A percentile compares a stretch with the other conserved stretches of the same genome.
Evolutionary conservation across 1,284 basidiomycete species (phyloP).

Genomic region (Cryptococcus neoformans): DNA sequence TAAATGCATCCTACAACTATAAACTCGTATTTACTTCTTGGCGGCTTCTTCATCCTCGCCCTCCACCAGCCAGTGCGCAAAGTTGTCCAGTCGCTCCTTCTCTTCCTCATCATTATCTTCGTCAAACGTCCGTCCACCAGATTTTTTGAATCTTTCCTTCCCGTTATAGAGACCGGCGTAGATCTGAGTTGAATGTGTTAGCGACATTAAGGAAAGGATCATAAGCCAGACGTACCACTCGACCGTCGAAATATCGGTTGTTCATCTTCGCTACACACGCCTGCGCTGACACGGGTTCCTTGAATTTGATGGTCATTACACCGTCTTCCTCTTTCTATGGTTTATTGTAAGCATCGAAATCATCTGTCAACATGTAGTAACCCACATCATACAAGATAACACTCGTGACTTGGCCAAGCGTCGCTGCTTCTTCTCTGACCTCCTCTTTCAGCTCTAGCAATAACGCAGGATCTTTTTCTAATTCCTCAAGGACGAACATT

Average conservation of each 20-base stretch:
- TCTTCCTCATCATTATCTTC: constrained; percentile 62
- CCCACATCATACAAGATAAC: constrained; percentile 94
- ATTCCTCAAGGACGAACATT: constrained; percentile 88
- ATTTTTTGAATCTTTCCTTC: constrained; percentile 75
- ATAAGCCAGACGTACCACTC: constrained; percentile 42
- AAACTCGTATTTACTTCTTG: background rate
- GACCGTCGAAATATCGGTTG: constrained; percentile 85
- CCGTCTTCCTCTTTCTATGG: constrained; percentile 85
- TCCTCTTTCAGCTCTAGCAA: constrained; percentile 94
- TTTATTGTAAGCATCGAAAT: constrained; percentile 1
- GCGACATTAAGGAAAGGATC: background rate
- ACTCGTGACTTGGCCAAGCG: constrained; percentile 91
- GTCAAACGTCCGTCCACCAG: constrained; percentile 51
- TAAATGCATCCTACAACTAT: background rate
- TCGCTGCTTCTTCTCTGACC: constrained; percentile 88
- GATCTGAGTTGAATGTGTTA: constrained; percentile 52
- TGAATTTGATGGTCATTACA: constrained; percentile 95
- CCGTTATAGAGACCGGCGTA: constrained; percentile 77
- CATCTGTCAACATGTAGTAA: constrained; percentile 14
- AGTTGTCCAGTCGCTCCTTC: constrained; percentile 78
- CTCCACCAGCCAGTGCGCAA: constrained; percentile 73
- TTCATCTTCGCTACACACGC: constrained; percentile 96
- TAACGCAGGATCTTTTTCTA: constrained; percentile 81
- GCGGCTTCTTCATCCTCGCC: constrained; percentile 29
- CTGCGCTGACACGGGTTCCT: constrained; percentile 78